Base-by-base conservation (phyloP, 768 basidiomycete genomes). In the Boletus eberwhitei region DNA sequence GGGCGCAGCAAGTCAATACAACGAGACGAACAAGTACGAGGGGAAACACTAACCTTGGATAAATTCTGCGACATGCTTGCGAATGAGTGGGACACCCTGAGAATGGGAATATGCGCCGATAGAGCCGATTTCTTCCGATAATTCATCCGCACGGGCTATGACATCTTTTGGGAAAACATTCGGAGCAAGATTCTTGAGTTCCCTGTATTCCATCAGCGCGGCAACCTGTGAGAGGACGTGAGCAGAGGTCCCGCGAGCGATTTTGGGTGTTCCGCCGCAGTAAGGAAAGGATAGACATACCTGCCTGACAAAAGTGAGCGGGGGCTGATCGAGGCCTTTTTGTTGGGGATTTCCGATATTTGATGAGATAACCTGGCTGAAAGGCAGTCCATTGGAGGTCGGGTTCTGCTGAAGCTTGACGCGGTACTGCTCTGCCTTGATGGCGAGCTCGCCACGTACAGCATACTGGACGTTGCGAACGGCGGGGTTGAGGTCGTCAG, bases 311-410 rank as follows among this genome's bases (percentile, higher is more conserved):
- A 92, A 98, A 5, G 96, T 97, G 57, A 98, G 83, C 2, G 95
- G 92, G 6, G 87, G 82, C 69, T 99, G 96, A 72, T 98, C 86
- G 50, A 99, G 79, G 0, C 94, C 94, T 62, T 86, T 87, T 73
- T 98, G 95, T 73, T 99, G 96, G 0, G 97, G 96, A 67, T 99
- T 98, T 11, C 96, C 96, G 56, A 99, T 99, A 75, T 98, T 99
- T 57, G 93, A 92, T 29, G 85, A 88, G 70, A 97, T 96, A 72
- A 98, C 79, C 62, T 84, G 82, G 69, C 85, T 81, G 73, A 98
- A 99, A 16, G 93, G 93, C 16, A 98, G 79, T 19, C 75, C 76
- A 59, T 81, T 74, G 53, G 76, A 14, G 3, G 32, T 38, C 16
- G 64, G 67, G 22, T 75, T 73, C 52, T 78, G 72, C 71, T 84